Conservation (phyloP, 352 stramenopile genomes). For the Globisporangium alternatum region DNA sequence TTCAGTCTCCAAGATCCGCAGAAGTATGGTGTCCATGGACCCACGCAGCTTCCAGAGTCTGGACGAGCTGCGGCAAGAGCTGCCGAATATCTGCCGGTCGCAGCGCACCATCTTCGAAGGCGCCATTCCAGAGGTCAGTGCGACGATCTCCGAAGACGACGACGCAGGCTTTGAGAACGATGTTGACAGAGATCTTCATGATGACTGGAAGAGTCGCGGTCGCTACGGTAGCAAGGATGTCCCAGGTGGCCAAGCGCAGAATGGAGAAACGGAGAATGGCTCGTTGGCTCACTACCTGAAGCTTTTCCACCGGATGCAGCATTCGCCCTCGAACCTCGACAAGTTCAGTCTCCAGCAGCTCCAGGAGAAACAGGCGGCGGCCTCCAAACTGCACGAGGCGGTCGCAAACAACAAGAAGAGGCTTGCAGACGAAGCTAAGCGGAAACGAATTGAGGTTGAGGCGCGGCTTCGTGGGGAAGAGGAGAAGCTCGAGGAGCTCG, state of each 20-base stretch:
- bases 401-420: conserved; percentile 32
- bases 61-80: conserved; percentile 37
- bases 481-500: conserved; percentile 18
- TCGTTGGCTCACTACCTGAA: conserved; percentile 25
- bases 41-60: conserved; percentile 42
- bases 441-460: conserved; percentile 18
- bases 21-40: conserved; percentile 29
- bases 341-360: conserved; percentile 29
- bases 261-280: neutral
- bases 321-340: conserved; percentile 32
- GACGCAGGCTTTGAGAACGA: conserved; percentile 6
- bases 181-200: neutral
- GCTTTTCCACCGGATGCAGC: conserved; percentile 40
- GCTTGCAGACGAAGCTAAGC: conserved; percentile 10
- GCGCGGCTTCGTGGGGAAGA: conserved; percentile 15
- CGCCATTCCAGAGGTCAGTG: neutral
- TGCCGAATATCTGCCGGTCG: conserved; percentile 31
- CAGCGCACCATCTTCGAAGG: conserved; percentile 1
- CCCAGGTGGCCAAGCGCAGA: neutral
- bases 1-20: conserved; percentile 31
- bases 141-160: neutral
- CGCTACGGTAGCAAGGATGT: neutral
- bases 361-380: conserved; percentile 28
- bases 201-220: neutral
- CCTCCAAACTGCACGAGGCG: conserved; percentile 27